Conservation (phyloP, 352 stramenopile species). For the Pythium biforme region DNA sequence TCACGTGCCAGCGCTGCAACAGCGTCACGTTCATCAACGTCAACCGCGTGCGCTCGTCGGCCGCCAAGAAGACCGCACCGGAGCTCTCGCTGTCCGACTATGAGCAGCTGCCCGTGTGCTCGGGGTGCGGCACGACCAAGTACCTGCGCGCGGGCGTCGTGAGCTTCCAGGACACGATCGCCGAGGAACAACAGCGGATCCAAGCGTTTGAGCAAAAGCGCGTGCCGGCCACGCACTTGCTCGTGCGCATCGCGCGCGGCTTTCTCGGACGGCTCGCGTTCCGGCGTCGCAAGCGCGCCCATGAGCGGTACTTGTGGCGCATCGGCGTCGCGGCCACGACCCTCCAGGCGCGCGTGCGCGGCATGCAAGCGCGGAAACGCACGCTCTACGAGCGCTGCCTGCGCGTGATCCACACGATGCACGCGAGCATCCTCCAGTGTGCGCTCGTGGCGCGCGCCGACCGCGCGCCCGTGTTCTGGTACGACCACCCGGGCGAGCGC, state of each 20-base stretch:
- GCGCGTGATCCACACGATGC: slow-evolving; percentile 52
- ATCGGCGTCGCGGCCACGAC: slow-evolving; percentile 49
- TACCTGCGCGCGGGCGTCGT: slow-evolving; percentile 69
- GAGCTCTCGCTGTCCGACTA: slow-evolving; percentile 32
- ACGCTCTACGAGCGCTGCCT: slow-evolving; percentile 70
- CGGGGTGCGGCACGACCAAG: slow-evolving; percentile 63
- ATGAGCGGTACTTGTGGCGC: slow-evolving; percentile 45
- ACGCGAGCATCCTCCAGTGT: slow-evolving; percentile 45
- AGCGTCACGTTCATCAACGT: slow-evolving; percentile 75
- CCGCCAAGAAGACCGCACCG: too few species aligned
- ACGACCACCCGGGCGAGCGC: slow-evolving; percentile 59
- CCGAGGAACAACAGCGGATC: slow-evolving; percentile 53
- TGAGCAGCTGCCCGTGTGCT: slow-evolving; percentile 60
- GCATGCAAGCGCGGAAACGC: slow-evolving; percentile 55
- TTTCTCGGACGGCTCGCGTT: slow-evolving; percentile 63
- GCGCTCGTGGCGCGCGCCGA: slow-evolving; percentile 37
- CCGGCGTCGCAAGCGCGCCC: slow-evolving; percentile 40
- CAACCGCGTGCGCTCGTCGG: slow-evolving; percentile 36
- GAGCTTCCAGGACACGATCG: slow-evolving; percentile 79
- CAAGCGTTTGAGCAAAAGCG: slow-evolving; percentile 64
- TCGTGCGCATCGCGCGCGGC: slow-evolving; percentile 62
- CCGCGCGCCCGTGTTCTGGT: slow-evolving; percentile 71
- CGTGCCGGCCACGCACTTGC: slow-evolving; percentile 44
- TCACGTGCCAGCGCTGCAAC: slow-evolving; percentile 80
- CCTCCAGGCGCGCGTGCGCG: slow-evolving; percentile 63